Conservation (phyloP, 495 filamentous ascomycete genomes). For the Lepidopterella palustris region DNA sequence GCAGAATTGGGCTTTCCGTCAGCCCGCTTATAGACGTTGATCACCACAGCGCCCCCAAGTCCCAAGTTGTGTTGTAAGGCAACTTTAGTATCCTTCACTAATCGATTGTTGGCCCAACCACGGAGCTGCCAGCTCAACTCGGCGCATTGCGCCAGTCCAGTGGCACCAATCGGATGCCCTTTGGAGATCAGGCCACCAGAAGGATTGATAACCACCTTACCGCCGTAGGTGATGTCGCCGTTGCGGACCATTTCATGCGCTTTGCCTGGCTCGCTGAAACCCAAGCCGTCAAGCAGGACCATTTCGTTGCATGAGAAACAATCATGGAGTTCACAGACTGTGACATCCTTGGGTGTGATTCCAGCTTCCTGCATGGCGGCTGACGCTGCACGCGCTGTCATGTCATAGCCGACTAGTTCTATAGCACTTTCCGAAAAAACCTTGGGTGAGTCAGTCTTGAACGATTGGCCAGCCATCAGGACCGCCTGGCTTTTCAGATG, state of each 20-base stretch:
- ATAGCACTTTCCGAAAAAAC: slow-evolving; percentile 74
- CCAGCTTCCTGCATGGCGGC: slow-evolving; percentile 69
- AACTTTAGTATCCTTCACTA: slow-evolving; percentile 57
- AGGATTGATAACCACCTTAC: slow-evolving; percentile 83
- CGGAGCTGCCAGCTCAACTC: slow-evolving; percentile 94
- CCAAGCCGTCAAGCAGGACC: slow-evolving; percentile 78
- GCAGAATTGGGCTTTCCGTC: slow-evolving; percentile 59
- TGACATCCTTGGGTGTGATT: slow-evolving; percentile 59
- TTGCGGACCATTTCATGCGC: slow-evolving; percentile 86
- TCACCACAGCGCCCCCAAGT: slow-evolving; percentile 83
- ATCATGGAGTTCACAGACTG: slow-evolving; percentile 90
- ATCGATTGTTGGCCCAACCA: slow-evolving; percentile 91
- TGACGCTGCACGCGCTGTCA: slow-evolving; percentile 64
- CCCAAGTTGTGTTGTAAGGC: slow-evolving; percentile 93
- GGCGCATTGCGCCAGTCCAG: slow-evolving; percentile 88
- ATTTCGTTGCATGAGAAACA: slow-evolving; percentile 97
- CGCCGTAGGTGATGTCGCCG: slow-evolving; percentile 90
- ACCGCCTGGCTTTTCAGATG: slow-evolving; percentile 75
- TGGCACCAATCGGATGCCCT: slow-evolving; percentile 90
- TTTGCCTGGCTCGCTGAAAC: slow-evolving; percentile 69
- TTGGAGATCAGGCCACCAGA: slow-evolving; percentile 92
- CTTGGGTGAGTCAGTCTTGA: slow-evolving; percentile 71
- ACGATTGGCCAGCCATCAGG: slow-evolving; percentile 76
- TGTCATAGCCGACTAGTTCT: slow-evolving; percentile 81
- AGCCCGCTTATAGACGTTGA: slow-evolving; percentile 83